These are phyloP conservation scores for Solanum arcanum DNA, from an alignment of 257 asterid species.

Conservation along the genomic window DNA sequence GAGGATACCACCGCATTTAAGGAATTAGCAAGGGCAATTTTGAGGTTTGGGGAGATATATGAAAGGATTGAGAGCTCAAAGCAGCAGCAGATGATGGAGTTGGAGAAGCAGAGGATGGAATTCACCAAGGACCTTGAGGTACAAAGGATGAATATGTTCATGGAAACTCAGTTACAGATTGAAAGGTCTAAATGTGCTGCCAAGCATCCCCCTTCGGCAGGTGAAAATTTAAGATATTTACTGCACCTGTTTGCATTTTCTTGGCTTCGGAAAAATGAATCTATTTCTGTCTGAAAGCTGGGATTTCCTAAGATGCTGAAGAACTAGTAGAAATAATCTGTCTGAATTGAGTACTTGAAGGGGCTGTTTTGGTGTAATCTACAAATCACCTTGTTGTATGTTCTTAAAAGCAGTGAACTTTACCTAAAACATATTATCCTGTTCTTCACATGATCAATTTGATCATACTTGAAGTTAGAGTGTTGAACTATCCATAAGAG, in stretches of 20 bases:
- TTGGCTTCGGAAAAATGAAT: neutral
- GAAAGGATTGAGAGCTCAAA: constrained; percentile 59
- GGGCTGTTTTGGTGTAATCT: neutral
- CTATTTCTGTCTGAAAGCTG: neutral
- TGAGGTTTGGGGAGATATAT: constrained; percentile 51
- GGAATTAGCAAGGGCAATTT: constrained; percentile 48
- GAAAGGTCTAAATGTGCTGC: constrained; percentile 19
- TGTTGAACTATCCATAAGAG: neutral
- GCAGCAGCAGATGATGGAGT: constrained; percentile 60
- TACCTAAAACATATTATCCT: neutral
- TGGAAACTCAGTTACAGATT: constrained; percentile 59
- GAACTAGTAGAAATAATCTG: neutral
- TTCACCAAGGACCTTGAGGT: constrained; percentile 65
- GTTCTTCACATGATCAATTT: neutral
- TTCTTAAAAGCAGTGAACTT: neutral
- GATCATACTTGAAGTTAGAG: neutral
- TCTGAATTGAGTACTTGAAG: neutral
- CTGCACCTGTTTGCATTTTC: neutral
- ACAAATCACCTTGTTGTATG: neutral
- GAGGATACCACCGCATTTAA: constrained; percentile 8
- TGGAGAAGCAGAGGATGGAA: constrained; percentile 75
- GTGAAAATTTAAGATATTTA: neutral
- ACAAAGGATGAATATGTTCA: constrained; percentile 63
- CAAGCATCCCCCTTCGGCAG: neutral
- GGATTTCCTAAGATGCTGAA: neutral